Base-by-base conservation (phyloP, 345 rosid genomes). In the Lumnitzera racemosa region DNA sequence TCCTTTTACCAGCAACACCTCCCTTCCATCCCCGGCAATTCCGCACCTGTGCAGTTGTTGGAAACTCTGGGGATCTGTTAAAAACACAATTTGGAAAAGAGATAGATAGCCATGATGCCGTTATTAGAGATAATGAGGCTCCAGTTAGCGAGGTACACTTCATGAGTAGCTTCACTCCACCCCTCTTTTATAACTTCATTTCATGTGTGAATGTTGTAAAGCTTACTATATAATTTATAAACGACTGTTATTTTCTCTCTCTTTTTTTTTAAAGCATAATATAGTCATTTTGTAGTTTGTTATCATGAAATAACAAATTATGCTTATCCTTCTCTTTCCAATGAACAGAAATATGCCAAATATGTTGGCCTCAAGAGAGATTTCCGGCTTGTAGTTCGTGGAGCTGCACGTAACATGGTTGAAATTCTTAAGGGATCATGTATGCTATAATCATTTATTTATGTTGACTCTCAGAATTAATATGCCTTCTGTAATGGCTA, bases 351-450 rank as follows among this genome's bases (percentile, higher is more conserved):
- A 79, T 90, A 88, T 74, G 96, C 96, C 66, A 82, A 85, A 72
- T 72, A 82, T 61, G 97, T 94, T 69, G 99, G 97, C 36, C 51
- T 90, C 67, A 94, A 90, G 79, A 90, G 99, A 67, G 96, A 87
- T 76, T 89, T 92, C 67, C 96, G 96, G 58, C 87, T 92, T 68
- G 98, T 92, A 47, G 98, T 89, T 20, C 82, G 97, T 24, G 96
- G 98, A 72, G 96, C 89, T 23, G 98, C 98, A 74, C 88, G 89
- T 59, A 92, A 92, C 83, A 89, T 92, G 97, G 74, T 87, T 61
- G 67, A 75, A 59, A 89, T 90, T 72, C 87, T 89, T 62, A 76
- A 75, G 49, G 97, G 98, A 50, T 89, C 97, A 47, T 66, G 96
- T 90, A 49, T 68, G 88, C 67, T 58, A 61, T 61, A 17, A 60